Evolutionary conservation across 2,329 filamentous ascomycete genomes (phyloP).

Genomic region (Ascochyta pisi): DNA sequence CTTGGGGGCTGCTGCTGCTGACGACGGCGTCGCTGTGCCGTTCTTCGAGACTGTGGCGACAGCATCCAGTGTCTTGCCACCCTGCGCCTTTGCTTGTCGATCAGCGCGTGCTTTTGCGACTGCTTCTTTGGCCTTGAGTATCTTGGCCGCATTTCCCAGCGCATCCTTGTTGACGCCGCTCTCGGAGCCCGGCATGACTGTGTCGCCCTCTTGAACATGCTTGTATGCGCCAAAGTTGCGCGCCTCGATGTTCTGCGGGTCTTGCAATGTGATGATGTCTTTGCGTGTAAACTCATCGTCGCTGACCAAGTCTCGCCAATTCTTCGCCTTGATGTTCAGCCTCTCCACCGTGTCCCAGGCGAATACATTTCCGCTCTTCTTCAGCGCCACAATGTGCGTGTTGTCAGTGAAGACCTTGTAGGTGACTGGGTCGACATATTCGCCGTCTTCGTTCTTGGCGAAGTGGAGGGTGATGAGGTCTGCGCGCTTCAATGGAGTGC

Average conservation of each 20-base stretch:
- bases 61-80: conserved; percentile 26
- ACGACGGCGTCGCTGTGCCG: conserved; percentile 38
- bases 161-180: conserved; percentile 79
- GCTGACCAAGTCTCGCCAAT: conserved; percentile 89
- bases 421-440: conserved; percentile 94
- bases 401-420: conserved; percentile 99
- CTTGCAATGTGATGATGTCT: conserved; percentile 95
- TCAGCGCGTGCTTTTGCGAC: conserved; percentile 88
- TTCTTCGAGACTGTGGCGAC: conserved; percentile 31
- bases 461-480: conserved; percentile 93
- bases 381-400: conserved; percentile 91
- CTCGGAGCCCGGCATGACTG: conserved; percentile 72
- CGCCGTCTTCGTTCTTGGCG: conserved; percentile 86
- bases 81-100: conserved; percentile 57
- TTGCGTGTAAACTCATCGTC: conserved; percentile 85
- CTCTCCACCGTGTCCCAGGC: conserved; percentile 94
- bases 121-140: conserved; percentile 88
- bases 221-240: conserved; percentile 88
- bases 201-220: conserved; percentile 83
- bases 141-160: conserved; percentile 80
- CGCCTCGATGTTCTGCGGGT: conserved; percentile 86
- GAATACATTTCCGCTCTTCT: conserved; percentile 91
- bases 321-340: conserved; percentile 95
- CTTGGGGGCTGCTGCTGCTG: conserved; percentile 42
- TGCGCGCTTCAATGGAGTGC: conserved; percentile 75